A percentile compares a stretch with the other conserved stretches of the same genome.
These are phyloP conservation scores for Colletotrichum euphorbiae DNA, from an alignment of 2,329 filamentous ascomycete genomes.

Conservation along the genomic window DNA sequence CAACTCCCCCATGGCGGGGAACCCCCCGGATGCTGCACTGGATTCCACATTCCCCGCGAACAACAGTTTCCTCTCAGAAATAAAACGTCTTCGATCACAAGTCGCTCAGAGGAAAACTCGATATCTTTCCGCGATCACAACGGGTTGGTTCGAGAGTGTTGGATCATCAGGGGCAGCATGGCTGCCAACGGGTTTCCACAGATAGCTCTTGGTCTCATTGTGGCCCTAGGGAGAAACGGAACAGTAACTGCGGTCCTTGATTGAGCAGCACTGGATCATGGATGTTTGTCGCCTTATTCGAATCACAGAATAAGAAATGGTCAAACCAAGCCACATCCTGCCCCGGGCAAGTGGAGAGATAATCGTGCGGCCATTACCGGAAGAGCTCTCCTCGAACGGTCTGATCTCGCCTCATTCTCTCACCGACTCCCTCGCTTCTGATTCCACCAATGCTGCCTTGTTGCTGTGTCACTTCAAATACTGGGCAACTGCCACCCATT, in stretches of 20 bases:
- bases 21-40: neutral
- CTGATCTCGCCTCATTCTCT: slow-evolving; percentile 17
- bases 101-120: neutral
- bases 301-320: neutral
- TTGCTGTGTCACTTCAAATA: neutral
- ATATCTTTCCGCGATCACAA: too few relatives aligned
- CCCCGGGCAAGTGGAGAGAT: slow-evolving; percentile 10
- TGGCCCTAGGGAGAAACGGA: neutral
- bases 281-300: neutral
- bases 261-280: neutral
- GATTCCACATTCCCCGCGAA: neutral
- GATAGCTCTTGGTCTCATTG: too few relatives aligned
- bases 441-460: slow-evolving; percentile 27
- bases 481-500: neutral
- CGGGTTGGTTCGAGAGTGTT: too few relatives aligned
- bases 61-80: too few relatives aligned
- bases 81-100: too few relatives aligned
- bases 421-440: neutral
- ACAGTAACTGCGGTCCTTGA: neutral
- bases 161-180: too few relatives aligned
- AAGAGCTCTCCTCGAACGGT: neutral
- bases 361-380: slow-evolving; percentile 2
- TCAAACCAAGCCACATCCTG: neutral
- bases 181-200: too few relatives aligned
- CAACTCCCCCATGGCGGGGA: slow-evolving; percentile 8